Evolutionary conservation across 2,329 filamentous ascomycete genomes (phyloP), one percentile per base, ranked within the genome.

Genomic region (Aspergillus proliferans): DNA sequence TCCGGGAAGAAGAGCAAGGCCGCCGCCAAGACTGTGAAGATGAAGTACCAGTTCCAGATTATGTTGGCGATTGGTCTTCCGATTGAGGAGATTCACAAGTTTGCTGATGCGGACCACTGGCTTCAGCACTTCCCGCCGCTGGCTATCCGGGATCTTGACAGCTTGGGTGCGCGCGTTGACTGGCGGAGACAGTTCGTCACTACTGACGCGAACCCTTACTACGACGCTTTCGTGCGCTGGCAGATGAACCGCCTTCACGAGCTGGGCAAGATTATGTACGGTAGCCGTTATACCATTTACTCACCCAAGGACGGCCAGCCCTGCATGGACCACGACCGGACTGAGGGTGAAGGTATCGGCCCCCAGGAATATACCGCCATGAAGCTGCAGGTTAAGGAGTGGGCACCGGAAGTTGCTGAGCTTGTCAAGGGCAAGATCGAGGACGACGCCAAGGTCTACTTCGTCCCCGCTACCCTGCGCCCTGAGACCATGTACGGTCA

Each of bases 401-500:
- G 91, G 91, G 81, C 90, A 1, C 82, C 86, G 26, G 79, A 84
- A 54, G 87, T 89, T 21, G 81, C 83, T 55, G 81, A 86, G 57
- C 74, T 81, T 47, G 72, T 97, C 50, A 80, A 85, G 66, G 85
- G 82, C 56, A 93, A 92, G 74, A 74, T 97, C 3, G 87, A 92
- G 5, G 79, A 84, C 33, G 83, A 81, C 55, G 85, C 88, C 42
- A 86, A 86, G 53, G 85, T 96, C 49, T 97, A 86, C 75, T 86
- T 97, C 62, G 83, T 97, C 10, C 87, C 93, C 10, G 93, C 93
- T 14, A 97, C 93, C 48, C 80, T 98, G 53, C 81, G 93, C 53
- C 89, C 93, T 2, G 93, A 98, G 77, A 98, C 93, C 33, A 97
- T 98, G 92, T 98, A 97, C 67, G 94, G 94, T 38, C 93, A 97